Percentiles rank a stretch among this genome's conserved stretches.
Evolutionary conservation across 192 early-diverging fungal species (phyloP).

Genomic region (Podila verticillata): DNA sequence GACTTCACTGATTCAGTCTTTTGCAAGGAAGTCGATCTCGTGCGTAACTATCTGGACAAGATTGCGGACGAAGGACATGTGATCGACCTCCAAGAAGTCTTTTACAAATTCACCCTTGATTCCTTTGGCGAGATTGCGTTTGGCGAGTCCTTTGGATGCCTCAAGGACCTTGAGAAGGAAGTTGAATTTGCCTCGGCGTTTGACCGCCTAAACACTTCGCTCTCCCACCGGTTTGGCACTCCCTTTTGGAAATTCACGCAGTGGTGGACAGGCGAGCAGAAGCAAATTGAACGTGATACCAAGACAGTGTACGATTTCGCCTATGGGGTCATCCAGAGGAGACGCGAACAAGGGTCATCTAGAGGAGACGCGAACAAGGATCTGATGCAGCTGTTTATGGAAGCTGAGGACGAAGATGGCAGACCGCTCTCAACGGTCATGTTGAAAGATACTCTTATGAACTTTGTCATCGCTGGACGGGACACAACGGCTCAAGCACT

Average conservation of each 20-base stretch:
- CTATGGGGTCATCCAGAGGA: slow-evolving; percentile 28
- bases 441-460: slow-evolving; percentile 55
- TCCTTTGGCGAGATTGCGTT: slow-evolving; percentile 44
- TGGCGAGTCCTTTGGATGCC: slow-evolving; percentile 32
- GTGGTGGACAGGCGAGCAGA: slow-evolving; percentile 11
- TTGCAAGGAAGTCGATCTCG: slow-evolving; percentile 20
- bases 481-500: slow-evolving; percentile 69
- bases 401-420: slow-evolving; percentile 45
- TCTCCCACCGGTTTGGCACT: slow-evolving; percentile 20
- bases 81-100: slow-evolving; percentile 23
- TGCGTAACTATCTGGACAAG: slow-evolving; percentile 17
- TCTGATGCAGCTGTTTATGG: slow-evolving; percentile 57
- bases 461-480: slow-evolving; percentile 59
- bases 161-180: slow-evolving; percentile 24
- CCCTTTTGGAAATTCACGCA: slow-evolving; percentile 30
- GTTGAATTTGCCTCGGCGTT: slow-evolving; percentile 62
- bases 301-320: slow-evolving; percentile 35
- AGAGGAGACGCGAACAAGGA: slow-evolving; percentile 28
- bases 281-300: slow-evolving; percentile 11
- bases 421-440: slow-evolving; percentile 32
- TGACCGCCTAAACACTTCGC: slow-evolving; percentile 52
- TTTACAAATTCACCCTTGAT: slow-evolving; percentile 34
- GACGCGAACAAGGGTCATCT: slow-evolving; percentile 8
- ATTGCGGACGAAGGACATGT: slow-evolving; percentile 10
- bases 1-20: neutral